phyloP scores from a whole-genome alignment of 768 basidiomycete genomes.

The Agaricus blazei region DNA sequence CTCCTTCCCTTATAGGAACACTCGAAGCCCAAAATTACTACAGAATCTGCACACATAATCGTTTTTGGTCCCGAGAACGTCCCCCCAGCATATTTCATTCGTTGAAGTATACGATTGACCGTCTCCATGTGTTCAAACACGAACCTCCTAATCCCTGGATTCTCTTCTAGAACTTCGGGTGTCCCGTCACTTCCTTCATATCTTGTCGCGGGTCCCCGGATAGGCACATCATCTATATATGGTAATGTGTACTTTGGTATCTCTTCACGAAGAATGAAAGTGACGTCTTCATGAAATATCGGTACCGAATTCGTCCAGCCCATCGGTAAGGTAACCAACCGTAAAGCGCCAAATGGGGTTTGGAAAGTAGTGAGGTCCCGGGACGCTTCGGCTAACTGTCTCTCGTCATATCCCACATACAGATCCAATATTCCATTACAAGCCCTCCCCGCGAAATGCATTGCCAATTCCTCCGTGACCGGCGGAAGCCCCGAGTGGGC shows the following conservation, averaged over 20 bases:
- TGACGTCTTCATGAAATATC: constrained; percentile 28
- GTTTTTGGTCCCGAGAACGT: constrained; percentile 23
- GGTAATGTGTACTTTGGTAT: constrained; percentile 18
- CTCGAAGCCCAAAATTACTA: constrained; percentile 26
- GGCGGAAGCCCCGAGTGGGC: constrained; percentile 30
- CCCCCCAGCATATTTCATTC: constrained; percentile 22
- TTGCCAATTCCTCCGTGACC: constrained; percentile 24
- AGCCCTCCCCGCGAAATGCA: constrained; percentile 25
- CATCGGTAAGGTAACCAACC: constrained; percentile 29
- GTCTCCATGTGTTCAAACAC: constrained; percentile 32
- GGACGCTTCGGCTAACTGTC: constrained; percentile 18
- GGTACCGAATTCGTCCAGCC: constrained; percentile 21
- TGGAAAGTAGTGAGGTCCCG: constrained; percentile 36
- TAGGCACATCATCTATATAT: constrained; percentile 21
- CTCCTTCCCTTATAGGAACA: constrained; percentile 27
- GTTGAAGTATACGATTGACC: constrained; percentile 28
- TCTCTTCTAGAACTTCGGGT: background rate
- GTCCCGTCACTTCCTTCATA: constrained; percentile 11
- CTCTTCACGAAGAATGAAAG: constrained; percentile 24
- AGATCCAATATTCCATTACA: constrained; percentile 24
- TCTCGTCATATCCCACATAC: constrained; percentile 28
- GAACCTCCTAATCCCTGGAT: constrained; percentile 21
- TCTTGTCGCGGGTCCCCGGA: constrained; percentile 17
- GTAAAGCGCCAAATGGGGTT: constrained; percentile 23
- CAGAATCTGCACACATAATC: constrained; percentile 11